Conservation (phyloP, 768 basidiomycete genomes). For the Lanmaoa pseudosensibilis region DNA sequence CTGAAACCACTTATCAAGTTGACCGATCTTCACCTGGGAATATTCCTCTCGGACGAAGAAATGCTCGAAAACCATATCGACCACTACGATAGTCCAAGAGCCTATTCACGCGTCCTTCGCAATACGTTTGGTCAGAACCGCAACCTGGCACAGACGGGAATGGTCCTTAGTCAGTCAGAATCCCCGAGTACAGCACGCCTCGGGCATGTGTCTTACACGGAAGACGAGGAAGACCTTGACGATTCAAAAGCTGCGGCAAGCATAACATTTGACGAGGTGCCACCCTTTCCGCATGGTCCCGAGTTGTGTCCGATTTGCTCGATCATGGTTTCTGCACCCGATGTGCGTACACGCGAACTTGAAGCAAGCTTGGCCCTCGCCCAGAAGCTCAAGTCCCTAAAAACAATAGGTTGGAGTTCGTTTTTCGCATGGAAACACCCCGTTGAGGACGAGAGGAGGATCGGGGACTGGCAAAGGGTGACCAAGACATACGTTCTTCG, state of each 20-base stretch:
- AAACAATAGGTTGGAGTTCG: constrained; percentile 53
- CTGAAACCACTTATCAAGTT: constrained; percentile 49
- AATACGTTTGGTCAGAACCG: constrained; percentile 9
- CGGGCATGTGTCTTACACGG: constrained; percentile 23
- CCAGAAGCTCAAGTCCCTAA: constrained; percentile 42
- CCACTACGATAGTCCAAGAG: constrained; percentile 27
- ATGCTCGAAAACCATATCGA: constrained; percentile 47
- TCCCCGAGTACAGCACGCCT: constrained; percentile 1
- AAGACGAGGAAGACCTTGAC: constrained; percentile 18
- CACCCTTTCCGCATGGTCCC: constrained; percentile 33
- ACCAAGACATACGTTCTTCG: constrained; percentile 46
- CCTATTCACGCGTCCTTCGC: constrained; percentile 20
- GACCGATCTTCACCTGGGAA: constrained; percentile 54
- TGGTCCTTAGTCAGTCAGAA: constrained; percentile 27
- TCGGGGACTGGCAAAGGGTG: constrained; percentile 26
- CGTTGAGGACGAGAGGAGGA: constrained; percentile 16
- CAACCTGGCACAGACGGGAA: background rate
- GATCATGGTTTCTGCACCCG: constrained; percentile 21
- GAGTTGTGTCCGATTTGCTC: constrained; percentile 40
- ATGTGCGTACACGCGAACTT: constrained; percentile 46
- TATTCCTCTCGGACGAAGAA: constrained; percentile 58
- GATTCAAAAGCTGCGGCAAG: background rate
- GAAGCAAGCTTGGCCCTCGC: constrained; percentile 48
- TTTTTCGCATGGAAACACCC: constrained; percentile 36
- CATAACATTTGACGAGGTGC: constrained; percentile 11